Base-by-base conservation (phyloP, 225 moss, liverwort and hornwort genomes). In the Marchantia paleacea region DNA sequence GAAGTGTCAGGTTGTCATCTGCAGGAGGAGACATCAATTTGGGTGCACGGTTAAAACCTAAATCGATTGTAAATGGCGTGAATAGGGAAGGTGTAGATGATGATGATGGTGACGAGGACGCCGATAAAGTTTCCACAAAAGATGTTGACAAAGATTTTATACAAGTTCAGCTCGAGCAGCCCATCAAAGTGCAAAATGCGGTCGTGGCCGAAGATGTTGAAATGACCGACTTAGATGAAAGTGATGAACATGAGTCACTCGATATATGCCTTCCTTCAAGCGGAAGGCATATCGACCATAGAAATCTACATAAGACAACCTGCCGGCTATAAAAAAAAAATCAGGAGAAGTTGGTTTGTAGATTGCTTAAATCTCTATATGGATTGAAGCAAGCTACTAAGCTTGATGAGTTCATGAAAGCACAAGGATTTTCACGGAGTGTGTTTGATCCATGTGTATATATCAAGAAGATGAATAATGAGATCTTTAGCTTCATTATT, bases 201-300 rank as follows among this genome's bases (percentile, higher is more conserved):
- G 81, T 49, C 7, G 28, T 49, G 72, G 69, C 52, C 22, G 48
- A 53, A 70, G 79, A 76, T 8, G 54, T 71, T n/a, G 73, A 82
- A 24, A 47, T 72, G 55, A 69, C 69, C 19, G 76, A 12, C 3
- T 22, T 57, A n/a, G 53, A 73, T 18, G 79, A 52, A 20, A 52
- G 61, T 54, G 16, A 7, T 20, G 81, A 69, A 52, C 18, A 64
- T 6, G 62, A 81, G 25, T 62, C 24, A 7, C 7, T 25, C 26
- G 49, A 26, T 11, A 58, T n/a, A n/a, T n/a, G n/a, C 30, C 0
- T 19, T 65, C 5, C 66, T 26, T 13, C 55, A 16, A 52, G 39
- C 7, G 12, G 81, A 58, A 75, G 68, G 48, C 48, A 60, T 22
- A 29, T n/a, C 68, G 13, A 2, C 8, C 22, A 8, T 31, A 20